Evolutionary conservation across 805 yeast species (phyloP), one percentile per base, ranked within the genome.

Genomic region (Wickerhamiella cacticola): DNA sequence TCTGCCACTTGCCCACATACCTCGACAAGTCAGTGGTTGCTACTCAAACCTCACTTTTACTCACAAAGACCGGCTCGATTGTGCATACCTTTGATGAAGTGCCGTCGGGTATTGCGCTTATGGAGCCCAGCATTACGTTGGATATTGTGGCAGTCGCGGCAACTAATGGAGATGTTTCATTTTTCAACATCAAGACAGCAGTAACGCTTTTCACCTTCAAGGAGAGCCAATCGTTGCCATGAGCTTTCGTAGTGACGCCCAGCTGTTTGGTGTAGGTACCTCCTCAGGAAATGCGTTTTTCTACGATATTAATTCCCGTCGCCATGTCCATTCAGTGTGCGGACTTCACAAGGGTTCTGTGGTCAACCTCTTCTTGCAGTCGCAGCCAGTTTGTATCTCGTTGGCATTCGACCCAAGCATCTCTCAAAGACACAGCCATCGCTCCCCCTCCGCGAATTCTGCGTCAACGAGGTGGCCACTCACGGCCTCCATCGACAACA

Each of bases 391-490:
- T 18, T 68, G 87, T 15, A 80, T 92, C 12, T 82, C 96, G 64
- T 83, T 72, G 56, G 96, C 87, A 0, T 92, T 92, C 65, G 98
- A 92, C 65, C 96, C 96, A 1, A 76, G 92, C 1, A 67, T 88
- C 45, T 68, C 81, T 1, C 66, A 80, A 4, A 55, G 51, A 54
- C 18, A 57, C 75, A 0, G 69, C 80, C 1, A 77, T 85, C 26
- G 80, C 83, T 4, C 76, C 87, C 10, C 95, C 96, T 1, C 97
- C 98, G 39, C 79, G 98, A 59, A 78, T 80, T 51, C 70, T 94
- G 57, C 77, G 98, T 62, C 82, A 94, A 1, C 76, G 98, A 61
- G 97, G 96, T 57, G 99, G 99, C n/a, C 98, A 92, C 63, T 78
- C 95, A 3, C 81, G 83, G 25, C 95, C 98, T 2, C 94, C 97